A percentile compares a stretch with the other conserved stretches of the same genome.
phyloP scores from a whole-genome alignment of 192 early-diverging fungal genomes.

The Backusella luteola region DNA sequence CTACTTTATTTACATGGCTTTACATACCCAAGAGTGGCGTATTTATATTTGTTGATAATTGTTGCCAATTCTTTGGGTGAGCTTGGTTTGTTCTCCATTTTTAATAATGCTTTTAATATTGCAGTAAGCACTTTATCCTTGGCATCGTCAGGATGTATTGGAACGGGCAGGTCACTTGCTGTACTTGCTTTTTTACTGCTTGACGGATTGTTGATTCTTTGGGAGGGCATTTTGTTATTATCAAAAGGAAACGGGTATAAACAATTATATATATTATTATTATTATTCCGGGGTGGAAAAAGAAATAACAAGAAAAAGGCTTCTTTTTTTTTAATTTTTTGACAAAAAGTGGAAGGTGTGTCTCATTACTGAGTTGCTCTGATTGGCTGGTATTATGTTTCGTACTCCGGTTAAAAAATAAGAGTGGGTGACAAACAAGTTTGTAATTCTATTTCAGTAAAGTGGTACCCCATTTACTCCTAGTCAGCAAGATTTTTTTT shows the following conservation, averaged over 20 bases:
- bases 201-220: neutral
- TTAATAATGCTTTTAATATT: slow-evolving; percentile 78
- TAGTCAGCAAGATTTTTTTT: no score
- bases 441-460: no score
- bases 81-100: slow-evolving; percentile 72
- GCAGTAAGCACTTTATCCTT: slow-evolving; percentile 84
- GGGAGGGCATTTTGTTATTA: neutral
- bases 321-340: neutral
- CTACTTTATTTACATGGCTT: no score
- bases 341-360: neutral
- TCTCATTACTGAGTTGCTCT: neutral
- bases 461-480: no score
- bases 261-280: neutral
- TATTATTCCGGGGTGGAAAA: neutral
- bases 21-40: slow-evolving; percentile 71
- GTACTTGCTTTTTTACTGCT: neutral
- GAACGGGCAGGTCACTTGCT: slow-evolving; percentile 13
- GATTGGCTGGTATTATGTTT: neutral
- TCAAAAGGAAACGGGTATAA: neutral
- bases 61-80: slow-evolving; percentile 80
- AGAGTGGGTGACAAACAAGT: no score
- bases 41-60: slow-evolving; percentile 75
- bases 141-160: slow-evolving; percentile 74
- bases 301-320: neutral
- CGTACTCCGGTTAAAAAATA: neutral